phyloP scores from a whole-genome alignment of 2,329 filamentous ascomycete genomes.

The Fusarium solani-melongenae region DNA sequence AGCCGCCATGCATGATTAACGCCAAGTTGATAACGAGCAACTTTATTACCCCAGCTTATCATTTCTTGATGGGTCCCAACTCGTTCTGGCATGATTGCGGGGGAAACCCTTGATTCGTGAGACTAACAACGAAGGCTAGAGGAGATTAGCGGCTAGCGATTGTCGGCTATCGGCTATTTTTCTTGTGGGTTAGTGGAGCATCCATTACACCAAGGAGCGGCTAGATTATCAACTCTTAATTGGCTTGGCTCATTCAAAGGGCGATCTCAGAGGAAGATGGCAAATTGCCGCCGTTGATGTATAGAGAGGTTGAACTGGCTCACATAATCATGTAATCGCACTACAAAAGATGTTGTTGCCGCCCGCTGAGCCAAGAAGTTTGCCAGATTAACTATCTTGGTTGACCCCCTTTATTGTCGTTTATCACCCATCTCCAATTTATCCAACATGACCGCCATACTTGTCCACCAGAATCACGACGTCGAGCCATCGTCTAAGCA shows the following conservation, averaged over 20 bases:
- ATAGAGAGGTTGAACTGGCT: not conserved
- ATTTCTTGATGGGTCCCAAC: not conserved
- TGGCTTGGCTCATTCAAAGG: not conserved
- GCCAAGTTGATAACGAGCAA: not conserved
- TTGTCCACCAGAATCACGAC: not conserved
- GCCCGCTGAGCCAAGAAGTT: not conserved
- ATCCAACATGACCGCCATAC: not conserved
- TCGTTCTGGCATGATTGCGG: not conserved
- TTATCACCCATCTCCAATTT: not conserved
- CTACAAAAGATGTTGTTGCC: not conserved
- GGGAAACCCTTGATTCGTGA: not conserved
- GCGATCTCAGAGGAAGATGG: not conserved
- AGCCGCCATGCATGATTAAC: not conserved
- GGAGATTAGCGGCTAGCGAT: not conserved
- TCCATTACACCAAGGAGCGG: not conserved
- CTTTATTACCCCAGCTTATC: not conserved
- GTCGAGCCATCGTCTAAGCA: not conserved
- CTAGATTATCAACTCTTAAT: not conserved
- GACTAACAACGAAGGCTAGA: not conserved
- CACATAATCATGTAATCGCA: not conserved
- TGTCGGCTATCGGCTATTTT: not conserved
- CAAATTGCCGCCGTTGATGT: not conserved
- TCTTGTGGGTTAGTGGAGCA: not conserved
- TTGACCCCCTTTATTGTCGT: not conserved
- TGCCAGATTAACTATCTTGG: not conserved